Base-by-base conservation (phyloP, 345 rosid genomes). In the Euphorbia tirucalli region DNA sequence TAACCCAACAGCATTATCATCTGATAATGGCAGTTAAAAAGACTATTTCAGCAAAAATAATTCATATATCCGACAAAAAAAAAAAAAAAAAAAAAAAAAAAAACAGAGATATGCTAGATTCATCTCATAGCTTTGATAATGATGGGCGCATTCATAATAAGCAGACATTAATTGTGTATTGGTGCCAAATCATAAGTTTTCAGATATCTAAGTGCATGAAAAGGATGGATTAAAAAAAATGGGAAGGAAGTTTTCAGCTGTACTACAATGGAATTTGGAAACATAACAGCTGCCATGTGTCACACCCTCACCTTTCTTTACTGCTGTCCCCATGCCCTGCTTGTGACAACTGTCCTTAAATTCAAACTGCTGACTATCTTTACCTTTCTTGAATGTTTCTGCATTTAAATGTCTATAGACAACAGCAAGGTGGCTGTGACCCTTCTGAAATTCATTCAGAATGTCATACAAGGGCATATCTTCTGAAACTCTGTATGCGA, bases 381-480 rank as follows among this genome's bases (percentile, higher is more conserved):
- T 74, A 54, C 77, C 72, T 76, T 76, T 80, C 74, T 80, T 78
- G 0, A 83, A 56, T 63, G 75, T 78, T 41, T 75, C 79, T 75
- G 69, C 77, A 52, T 82, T 88, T 59, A 83, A 72, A 81, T 92
- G 91, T 81, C 82, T 94, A 64, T 87, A 94, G 41, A 94, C 98
- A 59, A 85, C 96, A 39, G 97, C 97, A 75, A 94, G 85, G 82
- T 94, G 98, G 81, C 97, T 94, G 78, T 94, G 98, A 58, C 98
- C 96, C 78, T 94, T 92, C 83, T 94, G 98, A 62, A 94, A 94
- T 82, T 90, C 95, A 70, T 94, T 94, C 60, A 94, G 88, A 76
- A 94, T 92, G 78, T 94, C 97, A 63, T 94, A 92, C 22, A 94
- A 75, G 37, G 97, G 98, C 89, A 92, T 86, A 74, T 88, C 82